Conservation (phyloP, 495 filamentous ascomycete genomes). For the Annulohypoxylon bovei region DNA sequence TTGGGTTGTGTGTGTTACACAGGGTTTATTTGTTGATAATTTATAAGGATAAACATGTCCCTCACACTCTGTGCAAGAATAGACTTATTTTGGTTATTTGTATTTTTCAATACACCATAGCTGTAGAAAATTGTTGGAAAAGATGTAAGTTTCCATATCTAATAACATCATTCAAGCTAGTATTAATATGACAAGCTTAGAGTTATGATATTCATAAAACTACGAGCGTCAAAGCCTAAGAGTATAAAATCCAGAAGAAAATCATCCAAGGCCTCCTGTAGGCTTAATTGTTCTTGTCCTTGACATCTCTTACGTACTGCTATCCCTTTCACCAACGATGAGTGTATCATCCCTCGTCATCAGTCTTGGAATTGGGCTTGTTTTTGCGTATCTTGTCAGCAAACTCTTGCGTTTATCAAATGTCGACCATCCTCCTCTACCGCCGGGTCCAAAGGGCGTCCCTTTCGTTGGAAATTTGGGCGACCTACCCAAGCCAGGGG, state of each 20-base stretch:
- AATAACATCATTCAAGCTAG: not conserved
- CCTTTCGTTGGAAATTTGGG: constrained; percentile 60
- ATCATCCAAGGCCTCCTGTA: not conserved
- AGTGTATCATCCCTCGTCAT: constrained; percentile 9
- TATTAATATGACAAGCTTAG: not conserved
- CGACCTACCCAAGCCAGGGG: constrained; percentile 53
- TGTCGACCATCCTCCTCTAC: constrained; percentile 43
- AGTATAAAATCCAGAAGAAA: not conserved
- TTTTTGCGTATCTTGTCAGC: not conserved
- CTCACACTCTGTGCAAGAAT: not conserved
- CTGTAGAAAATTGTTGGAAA: not conserved
- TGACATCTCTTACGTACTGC: not conserved
- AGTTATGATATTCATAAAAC: not conserved
- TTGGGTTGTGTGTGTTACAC: not conserved
- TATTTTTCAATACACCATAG: not conserved
- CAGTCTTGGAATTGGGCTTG: constrained; percentile 5
- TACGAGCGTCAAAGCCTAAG: not conserved
- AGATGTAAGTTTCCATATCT: not conserved
- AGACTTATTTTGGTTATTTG: not conserved
- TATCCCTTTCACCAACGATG: not conserved
- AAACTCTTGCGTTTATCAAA: constrained; percentile 11
- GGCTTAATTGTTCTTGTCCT: not conserved
- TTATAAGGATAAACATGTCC: not conserved
- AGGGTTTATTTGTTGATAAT: not conserved
- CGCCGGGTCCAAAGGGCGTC: constrained; percentile 57